Evolutionary conservation across 225 moss, liverwort and hornwort species (phyloP).

Genomic region (Takakia lepidozioides): DNA sequence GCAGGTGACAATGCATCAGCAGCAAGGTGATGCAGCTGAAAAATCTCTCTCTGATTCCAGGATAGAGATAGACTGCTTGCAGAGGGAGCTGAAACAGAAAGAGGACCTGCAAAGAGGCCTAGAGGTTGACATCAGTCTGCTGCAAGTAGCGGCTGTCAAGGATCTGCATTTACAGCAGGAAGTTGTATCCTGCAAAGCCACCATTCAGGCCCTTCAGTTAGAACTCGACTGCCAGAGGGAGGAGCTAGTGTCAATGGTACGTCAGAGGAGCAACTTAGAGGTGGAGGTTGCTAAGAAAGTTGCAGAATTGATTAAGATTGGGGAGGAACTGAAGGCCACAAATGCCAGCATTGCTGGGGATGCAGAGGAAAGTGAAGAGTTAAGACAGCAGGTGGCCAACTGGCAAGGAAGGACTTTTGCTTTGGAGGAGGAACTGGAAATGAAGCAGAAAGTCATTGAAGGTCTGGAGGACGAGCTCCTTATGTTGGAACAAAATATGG

Average conservation of each 20-base stretch:
- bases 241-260: conserved; percentile 5
- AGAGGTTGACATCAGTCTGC: conserved; percentile 28
- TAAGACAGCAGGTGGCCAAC: conserved; percentile 18
- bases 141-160: conserved; percentile 43
- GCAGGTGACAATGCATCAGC: conserved; percentile 25
- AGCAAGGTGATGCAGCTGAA: conserved; percentile 27
- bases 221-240: conserved; percentile 31
- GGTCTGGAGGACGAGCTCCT: conserved; percentile 62
- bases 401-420: conserved; percentile 40
- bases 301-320: conserved; percentile 25
- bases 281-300: conserved; percentile 26
- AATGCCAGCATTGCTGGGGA: conserved; percentile 16
- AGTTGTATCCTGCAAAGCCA: conserved; percentile 15
- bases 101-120: no score
- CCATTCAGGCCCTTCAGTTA: conserved; percentile 21
- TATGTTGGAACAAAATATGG: conserved; percentile 48
- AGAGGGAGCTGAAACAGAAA: conserved; percentile 25
- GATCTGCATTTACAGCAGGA: conserved; percentile 47
- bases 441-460: conserved; percentile 47
- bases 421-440: conserved; percentile 68
- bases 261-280: conserved; percentile 32
- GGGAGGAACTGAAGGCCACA: conserved; percentile 30
- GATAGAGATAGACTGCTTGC: conserved; percentile 40
- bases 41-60: conserved; percentile 29
- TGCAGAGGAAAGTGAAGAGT: conserved; percentile 29